phyloP scores from a whole-genome alignment of 2,329 filamentous ascomycete genomes.

The Ceratocystis alfenasii region DNA sequence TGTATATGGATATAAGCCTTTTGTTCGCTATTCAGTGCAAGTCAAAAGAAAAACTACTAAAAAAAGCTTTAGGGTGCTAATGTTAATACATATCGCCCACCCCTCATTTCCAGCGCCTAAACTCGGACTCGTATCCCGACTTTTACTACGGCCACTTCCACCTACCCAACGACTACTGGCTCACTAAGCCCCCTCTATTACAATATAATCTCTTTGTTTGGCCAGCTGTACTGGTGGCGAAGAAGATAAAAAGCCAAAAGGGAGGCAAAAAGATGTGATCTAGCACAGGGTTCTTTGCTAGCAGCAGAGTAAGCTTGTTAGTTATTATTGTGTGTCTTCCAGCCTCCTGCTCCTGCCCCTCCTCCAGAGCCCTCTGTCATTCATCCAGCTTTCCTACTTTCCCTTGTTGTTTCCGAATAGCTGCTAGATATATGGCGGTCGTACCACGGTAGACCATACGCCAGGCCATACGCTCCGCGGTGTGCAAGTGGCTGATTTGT shows the following conservation, averaged over 20 bases:
- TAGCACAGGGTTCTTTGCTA: background rate
- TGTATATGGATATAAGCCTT: background rate
- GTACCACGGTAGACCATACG: too few species aligned
- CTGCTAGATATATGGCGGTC: background rate
- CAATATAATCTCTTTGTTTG: background rate
- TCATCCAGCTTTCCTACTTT: constrained; percentile 5
- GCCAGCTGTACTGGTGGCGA: background rate
- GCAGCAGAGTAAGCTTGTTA: background rate
- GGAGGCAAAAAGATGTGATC: background rate
- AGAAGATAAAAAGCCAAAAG: too few species aligned
- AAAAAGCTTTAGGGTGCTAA: too few species aligned
- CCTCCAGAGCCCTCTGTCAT: background rate
- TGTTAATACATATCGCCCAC: too few species aligned
- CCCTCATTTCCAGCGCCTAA: too few species aligned
- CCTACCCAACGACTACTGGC: too few species aligned
- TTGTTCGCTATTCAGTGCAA: background rate
- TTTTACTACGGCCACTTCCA: too few species aligned
- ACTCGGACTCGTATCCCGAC: too few species aligned
- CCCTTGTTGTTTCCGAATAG: background rate
- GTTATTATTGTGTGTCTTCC: constrained; percentile 1
- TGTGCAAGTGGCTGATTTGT: constrained; percentile 3
- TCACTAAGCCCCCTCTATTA: too few species aligned
- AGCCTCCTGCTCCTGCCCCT: background rate
- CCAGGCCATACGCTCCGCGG: too few species aligned
- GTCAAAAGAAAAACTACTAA: too few species aligned